These are phyloP conservation scores for Phytopythium ostracodes DNA, from an alignment of 352 stramenopile species.

Conservation along the genomic window DNA sequence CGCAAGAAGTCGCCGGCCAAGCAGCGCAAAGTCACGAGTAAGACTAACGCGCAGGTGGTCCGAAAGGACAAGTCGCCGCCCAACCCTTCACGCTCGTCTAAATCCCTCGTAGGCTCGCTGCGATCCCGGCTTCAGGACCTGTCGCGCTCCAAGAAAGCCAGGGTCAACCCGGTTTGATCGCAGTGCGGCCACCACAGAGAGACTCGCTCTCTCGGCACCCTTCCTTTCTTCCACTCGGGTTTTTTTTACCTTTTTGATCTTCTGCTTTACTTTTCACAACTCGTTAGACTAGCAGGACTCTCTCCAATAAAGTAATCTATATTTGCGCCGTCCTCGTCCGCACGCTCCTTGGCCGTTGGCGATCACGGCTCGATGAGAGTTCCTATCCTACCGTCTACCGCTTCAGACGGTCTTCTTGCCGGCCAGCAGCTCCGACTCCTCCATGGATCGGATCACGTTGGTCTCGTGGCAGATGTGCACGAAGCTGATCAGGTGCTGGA, in stretches of 20 bases:
- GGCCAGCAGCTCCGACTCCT: conserved; percentile 14
- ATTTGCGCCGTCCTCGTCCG: background rate
- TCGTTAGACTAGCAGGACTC: conserved; percentile 1
- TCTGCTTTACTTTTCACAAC: background rate
- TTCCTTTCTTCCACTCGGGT: background rate
- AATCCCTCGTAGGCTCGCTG: conserved; percentile 47
- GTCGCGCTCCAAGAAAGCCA: conserved; percentile 45
- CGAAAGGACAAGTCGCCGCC: conserved; percentile 25
- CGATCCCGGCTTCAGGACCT: conserved; percentile 44
- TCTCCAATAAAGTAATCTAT: conserved; percentile 10
- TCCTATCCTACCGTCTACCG: background rate
- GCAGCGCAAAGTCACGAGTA: conserved; percentile 45
- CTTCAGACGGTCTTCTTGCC: conserved; percentile 6
- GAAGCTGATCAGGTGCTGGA: conserved; percentile 75
- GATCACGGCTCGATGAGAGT: background rate
- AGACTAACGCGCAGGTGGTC: conserved; percentile 32
- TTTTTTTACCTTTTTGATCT: conserved; percentile 3
- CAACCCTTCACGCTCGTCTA: conserved; percentile 37
- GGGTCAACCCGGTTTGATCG: conserved; percentile 39
- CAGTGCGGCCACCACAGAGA: background rate
- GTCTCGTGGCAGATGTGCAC: conserved; percentile 72
- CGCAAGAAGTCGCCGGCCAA: conserved; percentile 40
- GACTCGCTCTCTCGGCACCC: background rate
- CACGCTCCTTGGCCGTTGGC: background rate
- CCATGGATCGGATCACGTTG: conserved; percentile 33